These are phyloP conservation scores for Cladosporium sp. DNA, from an alignment of 2,329 filamentous ascomycete genomes.

Conservation along the genomic window DNA sequence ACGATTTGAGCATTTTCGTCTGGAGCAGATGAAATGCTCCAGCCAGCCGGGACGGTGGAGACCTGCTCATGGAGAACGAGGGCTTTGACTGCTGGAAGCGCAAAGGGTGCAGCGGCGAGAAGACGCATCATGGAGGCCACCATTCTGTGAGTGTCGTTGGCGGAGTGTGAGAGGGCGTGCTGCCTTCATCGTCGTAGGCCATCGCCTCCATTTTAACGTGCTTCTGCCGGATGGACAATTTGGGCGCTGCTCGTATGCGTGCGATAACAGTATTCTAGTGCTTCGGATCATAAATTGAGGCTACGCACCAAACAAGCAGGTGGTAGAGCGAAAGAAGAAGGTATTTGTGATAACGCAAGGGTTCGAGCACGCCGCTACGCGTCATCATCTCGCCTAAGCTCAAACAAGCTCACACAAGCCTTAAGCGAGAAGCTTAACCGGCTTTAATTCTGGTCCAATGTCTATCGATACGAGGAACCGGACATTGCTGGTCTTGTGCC, in stretches of 20 bases:
- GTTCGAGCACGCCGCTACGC: not conserved
- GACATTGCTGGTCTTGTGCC: not conserved
- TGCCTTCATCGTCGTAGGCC: not conserved
- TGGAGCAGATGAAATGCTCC: not conserved
- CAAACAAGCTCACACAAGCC: constrained; percentile 4
- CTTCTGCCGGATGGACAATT: not conserved
- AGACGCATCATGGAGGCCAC: constrained; percentile 1
- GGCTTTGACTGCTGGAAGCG: not conserved
- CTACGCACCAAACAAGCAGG: not conserved
- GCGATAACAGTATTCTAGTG: not conserved
- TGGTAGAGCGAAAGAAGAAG: constrained; percentile 1
- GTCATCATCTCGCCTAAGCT: constrained; percentile 7
- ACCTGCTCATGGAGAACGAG: not conserved
- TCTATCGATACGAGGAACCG: not conserved
- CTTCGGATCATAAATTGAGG: not conserved
- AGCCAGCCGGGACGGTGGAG: not conserved
- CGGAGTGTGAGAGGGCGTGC: not conserved
- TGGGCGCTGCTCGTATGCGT: not conserved
- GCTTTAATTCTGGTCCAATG: not conserved
- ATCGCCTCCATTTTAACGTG: not conserved
- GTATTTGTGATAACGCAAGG: not conserved
- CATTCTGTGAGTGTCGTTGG: not conserved
- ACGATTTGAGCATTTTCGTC: not conserved
- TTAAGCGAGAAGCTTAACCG: constrained; percentile 6
- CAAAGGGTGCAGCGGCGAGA: not conserved